phyloP scores from a whole-genome alignment of 768 basidiomycete species.

The Astraeus odoratus region DNA sequence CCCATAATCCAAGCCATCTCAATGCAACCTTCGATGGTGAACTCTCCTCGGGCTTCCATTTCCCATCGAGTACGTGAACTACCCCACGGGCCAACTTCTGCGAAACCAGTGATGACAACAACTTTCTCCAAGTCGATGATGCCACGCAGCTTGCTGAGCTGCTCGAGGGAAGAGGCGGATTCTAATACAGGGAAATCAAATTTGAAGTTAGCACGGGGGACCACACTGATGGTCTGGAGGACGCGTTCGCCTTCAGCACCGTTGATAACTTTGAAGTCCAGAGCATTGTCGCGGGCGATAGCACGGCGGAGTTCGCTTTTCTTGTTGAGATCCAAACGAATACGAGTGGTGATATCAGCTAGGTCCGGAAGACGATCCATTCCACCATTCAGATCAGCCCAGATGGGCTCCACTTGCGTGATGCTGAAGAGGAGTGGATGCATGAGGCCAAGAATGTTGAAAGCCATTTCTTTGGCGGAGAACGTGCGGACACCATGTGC shows the following conservation, averaged over 20 bases:
- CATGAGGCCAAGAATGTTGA: constrained; percentile 99
- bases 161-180: constrained; percentile 53
- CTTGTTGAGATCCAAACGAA: constrained; percentile 72
- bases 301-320: constrained; percentile 92
- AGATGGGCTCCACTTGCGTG: constrained; percentile 98
- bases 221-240: constrained; percentile 85
- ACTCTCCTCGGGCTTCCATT: constrained; percentile 97
- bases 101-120: constrained; percentile 92
- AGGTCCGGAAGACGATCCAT: constrained; percentile 97
- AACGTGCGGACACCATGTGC: constrained; percentile 92
- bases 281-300: constrained; percentile 87
- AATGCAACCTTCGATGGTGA: constrained; percentile 96
- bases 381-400: constrained; percentile 97
- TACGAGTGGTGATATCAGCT: constrained; percentile 83
- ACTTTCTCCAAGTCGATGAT: constrained; percentile 95
- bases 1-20: constrained; percentile 99
- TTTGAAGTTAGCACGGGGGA: constrained; percentile 97
- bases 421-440: constrained; percentile 99
- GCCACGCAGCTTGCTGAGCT: constrained; percentile 76
- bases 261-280: constrained; percentile 90
- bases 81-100: constrained; percentile 98
- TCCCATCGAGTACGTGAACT: constrained; percentile 98
- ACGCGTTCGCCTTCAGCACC: constrained; percentile 90
- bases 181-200: constrained; percentile 92
- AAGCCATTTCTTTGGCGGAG: constrained; percentile 99